These are phyloP conservation scores for Fusarium miscanthi DNA, from an alignment of 2,329 filamentous ascomycete genomes.

Conservation along the genomic window DNA sequence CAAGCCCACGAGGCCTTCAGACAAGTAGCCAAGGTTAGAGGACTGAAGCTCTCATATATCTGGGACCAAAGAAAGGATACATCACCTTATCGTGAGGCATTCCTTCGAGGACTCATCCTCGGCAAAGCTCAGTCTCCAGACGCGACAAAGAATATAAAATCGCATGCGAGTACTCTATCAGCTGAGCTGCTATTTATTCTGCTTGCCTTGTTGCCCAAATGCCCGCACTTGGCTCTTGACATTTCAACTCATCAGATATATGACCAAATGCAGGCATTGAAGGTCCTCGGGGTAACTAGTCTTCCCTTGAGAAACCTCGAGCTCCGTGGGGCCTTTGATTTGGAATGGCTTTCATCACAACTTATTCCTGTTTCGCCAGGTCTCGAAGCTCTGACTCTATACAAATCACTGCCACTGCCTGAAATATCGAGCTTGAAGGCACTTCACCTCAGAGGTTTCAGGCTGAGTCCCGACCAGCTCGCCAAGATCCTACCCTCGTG, in stretches of 20 bases:
- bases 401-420: background rate
- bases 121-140: background rate
- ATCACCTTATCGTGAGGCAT: background rate
- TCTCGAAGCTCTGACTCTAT: constrained; percentile 15
- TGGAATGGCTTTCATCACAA: background rate
- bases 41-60: background rate
- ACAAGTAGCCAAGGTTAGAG: background rate
- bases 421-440: constrained; percentile 11
- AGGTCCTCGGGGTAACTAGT: background rate
- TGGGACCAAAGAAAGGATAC: background rate
- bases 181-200: constrained; percentile 2
- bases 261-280: background rate
- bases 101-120: constrained; percentile 9
- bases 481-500: background rate
- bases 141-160: background rate
- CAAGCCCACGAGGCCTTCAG: constrained; percentile 2
- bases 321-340: background rate
- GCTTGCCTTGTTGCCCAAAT: constrained; percentile 1
- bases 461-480: background rate
- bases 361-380: background rate
- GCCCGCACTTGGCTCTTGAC: constrained; percentile 10
- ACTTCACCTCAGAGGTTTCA: background rate
- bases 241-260: background rate
- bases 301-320: constrained; percentile 14
- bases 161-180: background rate